A percentile compares a stretch with the other conserved stretches of the same genome.
These are phyloP conservation scores for Cytospora chrysosperma DNA, from an alignment of 2,329 filamentous ascomycete species.

Conservation along the genomic window DNA sequence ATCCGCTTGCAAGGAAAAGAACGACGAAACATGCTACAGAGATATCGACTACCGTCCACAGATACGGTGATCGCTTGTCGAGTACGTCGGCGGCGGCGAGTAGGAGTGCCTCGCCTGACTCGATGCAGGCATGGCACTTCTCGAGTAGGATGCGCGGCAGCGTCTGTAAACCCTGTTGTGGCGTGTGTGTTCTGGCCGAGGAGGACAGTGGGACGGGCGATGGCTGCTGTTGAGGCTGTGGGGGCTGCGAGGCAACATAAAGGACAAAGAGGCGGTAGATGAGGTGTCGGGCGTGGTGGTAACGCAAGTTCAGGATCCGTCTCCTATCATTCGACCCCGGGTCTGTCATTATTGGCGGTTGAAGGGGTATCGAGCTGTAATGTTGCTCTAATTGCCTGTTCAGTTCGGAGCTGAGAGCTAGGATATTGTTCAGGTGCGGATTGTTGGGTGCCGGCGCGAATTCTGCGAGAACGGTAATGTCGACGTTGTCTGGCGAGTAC, in stretches of 20 bases:
- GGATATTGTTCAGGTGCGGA: constrained; percentile 32
- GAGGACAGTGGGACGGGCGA: constrained; percentile 4
- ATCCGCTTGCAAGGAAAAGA: constrained; percentile 35
- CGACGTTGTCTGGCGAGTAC: constrained; percentile 35
- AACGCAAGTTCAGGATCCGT: constrained; percentile 67
- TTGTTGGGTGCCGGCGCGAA: constrained; percentile 27
- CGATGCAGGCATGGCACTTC: constrained; percentile 36
- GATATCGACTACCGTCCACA: constrained; percentile 38
- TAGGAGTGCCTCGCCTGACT: constrained; percentile 37
- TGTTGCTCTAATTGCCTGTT: constrained; percentile 40
- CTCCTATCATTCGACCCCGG: constrained; percentile 61
- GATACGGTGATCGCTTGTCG: constrained; percentile 37
- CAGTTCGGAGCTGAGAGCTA: constrained; percentile 37
- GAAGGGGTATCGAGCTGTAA: constrained; percentile 38
- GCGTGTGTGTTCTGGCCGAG: constrained; percentile 14
- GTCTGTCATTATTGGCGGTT: constrained; percentile 57
- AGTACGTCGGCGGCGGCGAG: constrained; percentile 37
- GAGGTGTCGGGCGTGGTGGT: constrained; percentile 69
- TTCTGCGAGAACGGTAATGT: constrained; percentile 26
- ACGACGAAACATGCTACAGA: constrained; percentile 37
- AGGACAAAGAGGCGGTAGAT: constrained; percentile 62
- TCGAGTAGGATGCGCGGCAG: constrained; percentile 34
- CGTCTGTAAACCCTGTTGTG: neutral
- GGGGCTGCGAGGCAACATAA: constrained; percentile 29
- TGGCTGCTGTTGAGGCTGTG: constrained; percentile 26